Base-by-base conservation (phyloP, 1,284 basidiomycete genomes). In the Cryptococcus jaspeensis region DNA sequence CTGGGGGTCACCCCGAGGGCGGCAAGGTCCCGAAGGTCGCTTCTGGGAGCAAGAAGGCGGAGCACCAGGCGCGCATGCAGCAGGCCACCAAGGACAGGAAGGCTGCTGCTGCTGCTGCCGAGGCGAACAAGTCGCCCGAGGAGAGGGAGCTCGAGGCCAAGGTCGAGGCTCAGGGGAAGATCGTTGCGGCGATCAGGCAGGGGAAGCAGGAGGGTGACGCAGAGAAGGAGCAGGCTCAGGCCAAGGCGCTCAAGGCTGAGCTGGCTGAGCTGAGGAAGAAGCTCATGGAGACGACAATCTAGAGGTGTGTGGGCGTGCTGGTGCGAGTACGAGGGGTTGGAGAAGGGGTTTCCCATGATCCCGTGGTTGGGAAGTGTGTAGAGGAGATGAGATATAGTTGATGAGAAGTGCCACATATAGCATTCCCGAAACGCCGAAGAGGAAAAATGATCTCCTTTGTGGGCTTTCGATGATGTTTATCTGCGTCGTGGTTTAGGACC, bases 121-220 rank as follows among this genome's bases (percentile, higher is more conserved):
- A 69, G 15, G 63, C 61, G 38, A 69, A 71, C 37, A 74, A 78
- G 65, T 71, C 74, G 12, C 74, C 75, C 3, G 80, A 80, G 57
- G 73, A 80, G 63, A 72, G 70, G 43, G 71, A 69, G 23, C 63
- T 76, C 43, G 75, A 79, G 76, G 83, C 81, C 53, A 85, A 86
- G 79, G 81, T 94, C 44, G 80, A 84, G 35, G 84, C 84, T 47
- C 90, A 94, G 74, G 90, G 88, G 0, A 81, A 84, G 53, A 68
- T 82, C 20, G 87, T 94, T 20, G 83, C 89, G 40, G 76, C 80
- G 12, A 82, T 88, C 28, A 89, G 88, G 78, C 84, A 81, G 22
- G 82, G 85, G 32, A 84, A 86, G 66, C 71, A 82, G 15, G 78
- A 81, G 59, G 80, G 79, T 68, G 66, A 79, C 67, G 65, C 78